A percentile compares a stretch with the other conserved stretches of the same genome.
Conservation (phyloP, 352 stramenopile species). For the Peronospora destructor region DNA sequence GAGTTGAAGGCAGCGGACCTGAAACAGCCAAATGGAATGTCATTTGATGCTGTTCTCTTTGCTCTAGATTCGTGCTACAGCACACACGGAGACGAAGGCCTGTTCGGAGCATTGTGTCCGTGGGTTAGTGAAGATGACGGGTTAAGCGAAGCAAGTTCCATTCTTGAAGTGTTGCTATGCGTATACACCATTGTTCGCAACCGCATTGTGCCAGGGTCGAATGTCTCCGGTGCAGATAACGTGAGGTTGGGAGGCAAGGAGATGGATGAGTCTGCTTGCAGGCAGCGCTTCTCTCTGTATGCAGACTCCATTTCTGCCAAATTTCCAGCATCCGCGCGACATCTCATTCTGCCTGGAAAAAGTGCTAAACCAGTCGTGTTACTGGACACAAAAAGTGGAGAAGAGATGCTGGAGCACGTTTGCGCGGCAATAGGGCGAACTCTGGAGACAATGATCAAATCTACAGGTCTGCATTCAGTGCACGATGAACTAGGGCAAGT, state of each 20-base stretch:
- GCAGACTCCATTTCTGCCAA: conserved; percentile 39
- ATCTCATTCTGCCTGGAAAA: conserved; percentile 25
- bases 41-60: conserved; percentile 37
- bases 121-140: conserved; percentile 1
- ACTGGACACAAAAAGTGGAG: conserved; percentile 32
- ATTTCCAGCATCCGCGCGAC: conserved; percentile 31
- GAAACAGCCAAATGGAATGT: conserved; percentile 20
- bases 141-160: conserved; percentile 5
- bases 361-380: conserved; percentile 30
- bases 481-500: conserved; percentile 19
- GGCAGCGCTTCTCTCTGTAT: conserved; percentile 40
- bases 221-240: neutral
- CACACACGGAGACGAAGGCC: conserved; percentile 9
- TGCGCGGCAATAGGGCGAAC: conserved; percentile 33
- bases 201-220: conserved; percentile 7
- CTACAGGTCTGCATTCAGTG: conserved; percentile 6
- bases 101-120: conserved; percentile 9
- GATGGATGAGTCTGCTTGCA: conserved; percentile 2
- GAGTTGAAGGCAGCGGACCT: neutral
- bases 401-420: conserved; percentile 39
- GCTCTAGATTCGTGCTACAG: conserved; percentile 34
- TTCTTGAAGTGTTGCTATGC: conserved; percentile 31
- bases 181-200: conserved; percentile 35
- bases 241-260: neutral
- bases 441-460: conserved; percentile 21